Evolutionary conservation across 73 alveolate species (phyloP), one percentile per base, ranked within the genome.

Genomic region (Symbiodinium pilosum): DNA sequence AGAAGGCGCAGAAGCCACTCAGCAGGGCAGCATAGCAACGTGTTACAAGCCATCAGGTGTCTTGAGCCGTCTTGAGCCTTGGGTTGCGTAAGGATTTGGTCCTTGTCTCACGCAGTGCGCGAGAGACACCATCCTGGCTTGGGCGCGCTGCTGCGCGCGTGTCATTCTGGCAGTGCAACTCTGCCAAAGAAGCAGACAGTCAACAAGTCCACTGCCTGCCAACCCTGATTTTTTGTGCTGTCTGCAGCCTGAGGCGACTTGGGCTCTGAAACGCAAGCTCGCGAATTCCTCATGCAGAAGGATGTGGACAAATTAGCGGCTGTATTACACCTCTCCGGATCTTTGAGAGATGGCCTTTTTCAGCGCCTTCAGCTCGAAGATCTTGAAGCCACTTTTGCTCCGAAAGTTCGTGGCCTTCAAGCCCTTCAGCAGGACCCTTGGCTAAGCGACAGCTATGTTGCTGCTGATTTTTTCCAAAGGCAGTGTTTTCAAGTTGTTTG

Each of bases 341-440:
- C 42, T 1, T 41, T 77, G 68, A 69, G 11, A n/a, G 99, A 93
- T 81, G 85, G 47, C 28, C 43, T 51, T 34, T 73, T 93, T 34
- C 51, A 14, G 6, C 28, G 20, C 32, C 51, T 77, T 40, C 34
- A 8, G 7, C 68, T 69, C 24, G 26, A 21, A 26, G 86, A 83
- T 32, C 8, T 93, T 5, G 42, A 77, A 41, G 73, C 68, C 12
- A 36, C 71, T 38, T 93, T 26, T 34, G 93, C 86, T 4, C 75
- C 93, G n/a, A 93, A 93, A 52, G 99, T 93, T 69, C 51, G 40
- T 28, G 99, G 93, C 11, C 71, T 83, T 38, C 73, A 43, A 43
- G 56, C 38, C 40, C 26, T 91, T 52, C 77, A 71, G 32, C 20
- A 68, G 56, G 97, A 32, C 14, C 39, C 54, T 75, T 18, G 34